Base-by-base conservation (phyloP, 2,329 filamentous ascomycete species). In the Colletotrichum somersetense region DNA sequence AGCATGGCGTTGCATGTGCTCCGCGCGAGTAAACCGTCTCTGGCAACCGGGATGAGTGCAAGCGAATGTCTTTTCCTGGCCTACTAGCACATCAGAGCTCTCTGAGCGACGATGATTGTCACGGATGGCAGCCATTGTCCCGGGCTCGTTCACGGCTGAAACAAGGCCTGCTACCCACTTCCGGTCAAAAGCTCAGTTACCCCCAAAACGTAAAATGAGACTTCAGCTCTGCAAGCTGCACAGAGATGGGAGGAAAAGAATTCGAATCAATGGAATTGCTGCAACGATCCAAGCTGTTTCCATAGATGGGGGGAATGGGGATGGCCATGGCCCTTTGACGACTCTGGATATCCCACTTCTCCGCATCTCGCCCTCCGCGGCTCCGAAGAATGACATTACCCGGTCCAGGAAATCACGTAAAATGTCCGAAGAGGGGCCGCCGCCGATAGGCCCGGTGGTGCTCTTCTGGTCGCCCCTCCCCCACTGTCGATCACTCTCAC, bases 1-100 rank as follows among this genome's bases (percentile, higher is more conserved):
- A 30, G 85, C 82, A 78, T 91, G 89, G 18, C 88, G 83, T 71
- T 88, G 86, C 62, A 90, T 81, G 77, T 90, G 89, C 76, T 90
- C 89, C 14, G 86, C 84, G 10, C 89, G 83, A 33, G 87, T 88
- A 77, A 90, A 90, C 20, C 82, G 81, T 76, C 88, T 88, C 58
- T 78, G 81, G 74, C 88, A 90, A 40, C 81, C 83, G 10, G 82
- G 79, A 75, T 83, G 82, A 50, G 79, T 78, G 74, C 88, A 89
- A 18, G 40, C 48, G 50, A 71, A 71, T 11, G 50, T 57, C 68
- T 67, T 71, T 20, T 71, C 68, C 42, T 67, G 63, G 42, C 63
- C 64, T n/a, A 35, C 23, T 23, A 33, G 42, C 20, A 44, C 62
- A 10, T 71, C 68, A 16, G 64, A 67, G 68, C 68, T 53, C 55